Evolutionary conservation across 441 rosid species (phyloP), one percentile per base, ranked within the genome.

Genomic region (Populus tomentosa): DNA sequence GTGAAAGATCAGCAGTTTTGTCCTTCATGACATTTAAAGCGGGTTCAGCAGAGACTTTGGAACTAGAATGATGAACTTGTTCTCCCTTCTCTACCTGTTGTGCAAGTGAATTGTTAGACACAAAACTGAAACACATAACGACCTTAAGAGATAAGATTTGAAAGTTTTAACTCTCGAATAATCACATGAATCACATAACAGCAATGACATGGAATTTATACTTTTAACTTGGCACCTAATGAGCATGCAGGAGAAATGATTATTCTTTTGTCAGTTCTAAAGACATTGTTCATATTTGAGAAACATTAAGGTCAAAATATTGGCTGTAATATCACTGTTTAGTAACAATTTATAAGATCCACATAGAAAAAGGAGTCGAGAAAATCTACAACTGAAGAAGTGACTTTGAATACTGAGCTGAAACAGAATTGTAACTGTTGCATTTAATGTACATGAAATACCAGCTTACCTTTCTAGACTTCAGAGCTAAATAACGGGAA

Each of bases 401-500:
- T 13, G 16, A 10, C 56, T 23, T 36, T 4, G n/a, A 33, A 30
- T 11, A 2, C 1, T 16, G 10, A 10, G 16, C 24, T 13, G 20
- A 30, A 62, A 68, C 21, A 53, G 9, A 14, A 53, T 53, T 46
- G 3, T 18, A 53, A 53, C 61, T 53, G 61, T 53, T 16, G 61
- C 53, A 46, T 42, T 66, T 20, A 71, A 40, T 18, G 72, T 42
- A 73, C 35, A 42, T 13, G 40, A 68, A 21, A 53, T 53, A 42
- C 16, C 75, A 77, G 38, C 85, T 80, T 68, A 96, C 99, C 98
- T 91, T 96, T 82, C 98, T 87, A 68, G 84, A 85, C 85, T 90
- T 90, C 64, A 92, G 85, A 61, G 99, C 95, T 82, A 88, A 74
- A 82, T 94, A 96, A 28, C 99, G 89, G 20, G 98, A 86, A 84